phyloP scores from a whole-genome alignment of 441 rosid genomes.

The Melastoma candidum region DNA sequence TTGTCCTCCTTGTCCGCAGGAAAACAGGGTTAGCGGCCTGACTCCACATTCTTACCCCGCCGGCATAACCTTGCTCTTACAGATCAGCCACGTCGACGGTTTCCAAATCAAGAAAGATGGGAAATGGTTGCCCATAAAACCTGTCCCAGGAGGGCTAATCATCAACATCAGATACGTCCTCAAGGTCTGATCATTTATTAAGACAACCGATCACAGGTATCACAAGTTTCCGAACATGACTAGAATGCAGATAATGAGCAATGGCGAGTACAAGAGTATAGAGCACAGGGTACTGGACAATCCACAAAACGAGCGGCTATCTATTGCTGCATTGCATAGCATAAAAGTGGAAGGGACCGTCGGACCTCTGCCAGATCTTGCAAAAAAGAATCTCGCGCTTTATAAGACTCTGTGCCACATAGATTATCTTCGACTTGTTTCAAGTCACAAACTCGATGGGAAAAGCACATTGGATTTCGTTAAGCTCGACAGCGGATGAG shows the following conservation, averaged over 20 bases:
- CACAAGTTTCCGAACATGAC: too few species aligned
- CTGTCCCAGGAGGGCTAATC: constrained; percentile 29
- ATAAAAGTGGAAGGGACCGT: constrained; percentile 10
- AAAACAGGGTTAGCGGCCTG: constrained; percentile 26
- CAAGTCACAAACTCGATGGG: constrained; percentile 24
- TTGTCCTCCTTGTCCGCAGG: constrained; percentile 26
- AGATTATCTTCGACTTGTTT: constrained; percentile 16
- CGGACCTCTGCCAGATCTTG: constrained; percentile 19
- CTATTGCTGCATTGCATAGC: constrained; percentile 27
- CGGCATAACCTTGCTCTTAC: constrained; percentile 28
- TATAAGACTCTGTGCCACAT: constrained; percentile 14
- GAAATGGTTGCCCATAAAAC: constrained; percentile 29
- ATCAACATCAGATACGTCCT: constrained; percentile 33
- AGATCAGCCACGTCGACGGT: constrained; percentile 32
- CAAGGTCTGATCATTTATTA: constrained; percentile 21
- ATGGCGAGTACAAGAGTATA: constrained; percentile 15
- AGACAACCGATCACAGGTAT: too few species aligned
- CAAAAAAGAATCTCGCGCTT: constrained; percentile 1
- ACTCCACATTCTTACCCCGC: constrained; percentile 35
- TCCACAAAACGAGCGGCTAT: constrained; percentile 18
- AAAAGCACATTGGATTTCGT: constrained; percentile 16
- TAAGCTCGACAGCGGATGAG: background rate
- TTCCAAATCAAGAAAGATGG: constrained; percentile 34
- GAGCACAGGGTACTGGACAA: constrained; percentile 28
- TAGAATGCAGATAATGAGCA: constrained; percentile 13